Base-by-base conservation (phyloP, 2,329 filamentous ascomycete genomes). In the Corynespora cassiicola region DNA sequence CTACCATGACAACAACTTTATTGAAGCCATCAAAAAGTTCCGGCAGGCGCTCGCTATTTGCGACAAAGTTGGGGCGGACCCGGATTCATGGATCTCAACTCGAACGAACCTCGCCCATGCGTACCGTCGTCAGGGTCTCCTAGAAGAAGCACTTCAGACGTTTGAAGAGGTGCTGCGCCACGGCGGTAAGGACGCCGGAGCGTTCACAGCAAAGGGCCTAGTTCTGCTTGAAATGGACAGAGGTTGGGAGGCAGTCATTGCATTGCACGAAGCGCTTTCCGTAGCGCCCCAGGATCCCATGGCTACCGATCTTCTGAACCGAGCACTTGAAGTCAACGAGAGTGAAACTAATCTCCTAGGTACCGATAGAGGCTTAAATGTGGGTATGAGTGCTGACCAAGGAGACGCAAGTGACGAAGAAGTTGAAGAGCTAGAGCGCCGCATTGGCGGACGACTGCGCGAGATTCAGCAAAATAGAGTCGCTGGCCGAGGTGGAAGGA, bases 41-140 rank as follows among this genome's bases (percentile, higher is more conserved):
- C 78, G 78, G 6, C 81, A 85, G 45, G 88, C 94, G 0, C 79
- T 99, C 12, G 75, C 79, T 31, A 82, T 96, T 36, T 88, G 90
- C 2, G 80, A 84, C 4, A 85, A 92, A 23, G 90, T 95, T 46
- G 86, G 90, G 47, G 87, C 88, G 38, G 89, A 95, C 46, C 83
- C 88, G 0, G 80, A 83, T 31, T 88, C 92, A 1, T 95, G 88
- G 85, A 74, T 96, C 3, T 82, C 89, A 2, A 91, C 88, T 0
- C 82, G 90, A 24, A 88, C 88, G 4, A 99, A 99, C 57, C 78
- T 99, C 11, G 95, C 85, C 1, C 94, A 99, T 63, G 87, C 92
- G 0, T 86, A 90, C 47, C 83, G 94, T 36, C 84, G 90, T 12
- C 71, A 87, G 38, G 79, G 84, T 1, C 76, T 82, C 39, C 84